phyloP scores from a whole-genome alignment of 2,329 filamentous ascomycete species.

The Byssothecium circinans region DNA sequence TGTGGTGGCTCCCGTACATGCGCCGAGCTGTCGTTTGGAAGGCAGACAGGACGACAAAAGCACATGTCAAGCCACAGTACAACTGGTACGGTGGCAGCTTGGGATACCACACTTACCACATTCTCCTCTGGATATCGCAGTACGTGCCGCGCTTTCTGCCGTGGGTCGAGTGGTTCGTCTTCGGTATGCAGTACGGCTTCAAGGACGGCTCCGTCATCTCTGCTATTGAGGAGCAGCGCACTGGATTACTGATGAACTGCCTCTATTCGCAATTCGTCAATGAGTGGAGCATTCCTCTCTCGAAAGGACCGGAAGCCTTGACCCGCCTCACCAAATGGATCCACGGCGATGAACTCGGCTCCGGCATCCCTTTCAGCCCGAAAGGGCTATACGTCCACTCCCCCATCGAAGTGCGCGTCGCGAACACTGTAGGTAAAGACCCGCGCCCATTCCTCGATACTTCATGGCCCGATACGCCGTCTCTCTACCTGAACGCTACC shows the following conservation, averaged over 20 bases:
- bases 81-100: conserved; percentile 81
- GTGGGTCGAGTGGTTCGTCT: conserved; percentile 93
- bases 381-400: conserved; percentile 81
- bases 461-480: conserved; percentile 67
- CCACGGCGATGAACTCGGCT: conserved; percentile 69
- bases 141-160: conserved; percentile 79
- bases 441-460: conserved; percentile 72
- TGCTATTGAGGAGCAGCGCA: conserved; percentile 78
- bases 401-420: conserved; percentile 88
- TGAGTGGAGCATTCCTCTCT: conserved; percentile 91
- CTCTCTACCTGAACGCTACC: conserved; percentile 86
- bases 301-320: conserved; percentile 84
- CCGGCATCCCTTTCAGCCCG: conserved; percentile 78
- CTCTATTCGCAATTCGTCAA: conserved; percentile 98
- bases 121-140: conserved; percentile 78
- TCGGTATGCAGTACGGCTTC: conserved; percentile 97
- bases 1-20: conserved; percentile 98
- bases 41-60: conserved; percentile 73
- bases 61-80: conserved; percentile 59
- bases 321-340: conserved; percentile 84
- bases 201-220: conserved; percentile 65
- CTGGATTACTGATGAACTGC: conserved; percentile 92
- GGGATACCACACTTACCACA: conserved; percentile 90
- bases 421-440: conserved; percentile 62
- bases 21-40: conserved; percentile 86